phyloP scores from a whole-genome alignment of 2,329 filamentous ascomycete genomes.

The Clonostachys rosea region DNA sequence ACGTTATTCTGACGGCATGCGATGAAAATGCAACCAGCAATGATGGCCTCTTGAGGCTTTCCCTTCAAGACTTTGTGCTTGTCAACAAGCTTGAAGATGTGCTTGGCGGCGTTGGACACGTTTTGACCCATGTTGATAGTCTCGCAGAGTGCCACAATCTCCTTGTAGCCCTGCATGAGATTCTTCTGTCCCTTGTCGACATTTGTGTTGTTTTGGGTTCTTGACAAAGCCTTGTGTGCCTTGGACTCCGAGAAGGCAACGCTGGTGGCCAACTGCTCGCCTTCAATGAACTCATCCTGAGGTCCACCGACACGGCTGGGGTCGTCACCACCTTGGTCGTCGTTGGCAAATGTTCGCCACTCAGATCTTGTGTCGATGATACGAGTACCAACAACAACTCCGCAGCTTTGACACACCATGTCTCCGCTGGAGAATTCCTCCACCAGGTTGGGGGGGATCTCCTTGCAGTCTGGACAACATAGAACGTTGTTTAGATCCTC shows the following conservation, averaged over 20 bases:
- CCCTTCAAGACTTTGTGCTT: conserved; percentile 93
- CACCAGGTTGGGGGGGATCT: conserved; percentile 84
- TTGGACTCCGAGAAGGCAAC: conserved; percentile 80
- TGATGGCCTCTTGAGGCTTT: conserved; percentile 89
- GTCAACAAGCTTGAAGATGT: conserved; percentile 91
- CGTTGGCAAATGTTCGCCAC: conserved; percentile 98
- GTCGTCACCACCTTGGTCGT: conserved; percentile 94
- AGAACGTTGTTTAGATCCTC: conserved; percentile 85
- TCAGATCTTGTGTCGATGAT: conserved; percentile 95
- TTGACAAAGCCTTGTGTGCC: conserved; percentile 69
- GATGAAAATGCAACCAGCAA: conserved; percentile 96
- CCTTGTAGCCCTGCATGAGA: conserved; percentile 79
- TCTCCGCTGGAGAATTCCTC: conserved; percentile 92
- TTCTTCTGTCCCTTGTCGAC: conserved; percentile 80
- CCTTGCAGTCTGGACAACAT: conserved; percentile 86
- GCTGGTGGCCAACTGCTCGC: conserved; percentile 81
- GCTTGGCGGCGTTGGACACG: conserved; percentile 85
- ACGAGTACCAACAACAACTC: conserved; percentile 82
- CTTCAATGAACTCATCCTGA: conserved; percentile 83
- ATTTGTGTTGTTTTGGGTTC: conserved; percentile 81
- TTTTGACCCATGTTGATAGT: conserved; percentile 75
- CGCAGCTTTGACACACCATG: conserved; percentile 88
- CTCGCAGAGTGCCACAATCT: conserved; percentile 85
- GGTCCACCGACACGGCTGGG: conserved; percentile 97
- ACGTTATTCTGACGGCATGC: conserved; percentile 87